These are phyloP conservation scores for Tetrastigma voinierianum DNA, from an alignment of 164 flowering plant genomes.

Conservation along the genomic window DNA sequence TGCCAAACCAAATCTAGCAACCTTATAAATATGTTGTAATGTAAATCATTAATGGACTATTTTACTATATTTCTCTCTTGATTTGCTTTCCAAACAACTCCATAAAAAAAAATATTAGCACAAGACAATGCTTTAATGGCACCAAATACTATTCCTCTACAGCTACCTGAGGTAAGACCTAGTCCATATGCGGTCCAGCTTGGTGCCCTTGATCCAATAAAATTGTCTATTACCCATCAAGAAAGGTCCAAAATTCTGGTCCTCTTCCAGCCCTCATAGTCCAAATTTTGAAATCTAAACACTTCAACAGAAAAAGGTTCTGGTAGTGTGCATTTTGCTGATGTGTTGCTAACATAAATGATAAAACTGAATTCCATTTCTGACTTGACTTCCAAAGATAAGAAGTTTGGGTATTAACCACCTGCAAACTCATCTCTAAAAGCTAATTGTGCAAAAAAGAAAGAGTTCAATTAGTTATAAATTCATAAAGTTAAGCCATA, in stretches of 20 bases:
- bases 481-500: too few species aligned
- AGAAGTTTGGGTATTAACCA: too few species aligned
- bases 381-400: background rate
- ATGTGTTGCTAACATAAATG: background rate
- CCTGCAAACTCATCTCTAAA: too few species aligned
- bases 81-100: background rate
- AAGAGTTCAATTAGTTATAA: too few species aligned
- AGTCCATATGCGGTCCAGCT: background rate
- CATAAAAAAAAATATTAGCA: background rate
- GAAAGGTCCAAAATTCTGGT: background rate
- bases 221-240: background rate
- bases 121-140: background rate
- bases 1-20: constrained; percentile 32
- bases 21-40: constrained; percentile 20
- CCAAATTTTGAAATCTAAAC: background rate
- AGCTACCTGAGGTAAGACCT: background rate
- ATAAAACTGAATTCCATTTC: background rate
- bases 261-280: background rate
- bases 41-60: background rate
- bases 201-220: background rate
- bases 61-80: constrained; percentile 3
- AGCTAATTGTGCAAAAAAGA: too few species aligned
- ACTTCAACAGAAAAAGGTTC: background rate
- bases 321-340: background rate
- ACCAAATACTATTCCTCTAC: background rate